A percentile compares a stretch with the other conserved stretches of the same genome.
phyloP scores from a whole-genome alignment of 192 early-diverging fungal genomes.

The Fimicolochytrium jonesii region DNA sequence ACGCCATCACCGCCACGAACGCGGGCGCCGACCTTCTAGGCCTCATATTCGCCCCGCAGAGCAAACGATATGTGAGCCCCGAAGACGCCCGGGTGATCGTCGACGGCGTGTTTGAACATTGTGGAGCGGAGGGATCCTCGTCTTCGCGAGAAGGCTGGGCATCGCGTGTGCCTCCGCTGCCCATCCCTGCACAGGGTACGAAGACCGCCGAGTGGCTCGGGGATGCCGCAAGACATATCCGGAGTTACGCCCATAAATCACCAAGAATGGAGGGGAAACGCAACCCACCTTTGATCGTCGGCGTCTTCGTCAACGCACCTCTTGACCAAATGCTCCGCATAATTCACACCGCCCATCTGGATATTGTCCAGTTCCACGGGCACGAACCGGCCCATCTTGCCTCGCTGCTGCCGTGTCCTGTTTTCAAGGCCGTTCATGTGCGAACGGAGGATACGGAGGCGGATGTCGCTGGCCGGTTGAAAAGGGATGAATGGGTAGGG shows the following conservation, averaged over 20 bases:
- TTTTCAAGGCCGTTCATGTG: slow-evolving; percentile 88
- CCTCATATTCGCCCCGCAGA: slow-evolving; percentile 84
- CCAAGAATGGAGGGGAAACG: neutral
- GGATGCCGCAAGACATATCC: too few relatives aligned
- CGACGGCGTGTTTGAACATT: slow-evolving; percentile 48
- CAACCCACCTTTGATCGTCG: slow-evolving; percentile 70
- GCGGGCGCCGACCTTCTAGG: slow-evolving; percentile 89
- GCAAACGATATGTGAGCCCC: slow-evolving; percentile 70
- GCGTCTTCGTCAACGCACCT: slow-evolving; percentile 88
- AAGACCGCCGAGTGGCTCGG: neutral
- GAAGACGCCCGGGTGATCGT: slow-evolving; percentile 69
- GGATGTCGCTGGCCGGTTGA: slow-evolving; percentile 2
- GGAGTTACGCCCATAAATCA: too few relatives aligned
- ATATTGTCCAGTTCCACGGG: slow-evolving; percentile 94
- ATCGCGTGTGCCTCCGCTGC: neutral
- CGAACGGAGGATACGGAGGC: slow-evolving; percentile 49
- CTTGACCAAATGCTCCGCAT: slow-evolving; percentile 70
- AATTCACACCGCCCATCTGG: slow-evolving; percentile 63
- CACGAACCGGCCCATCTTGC: slow-evolving; percentile 64
- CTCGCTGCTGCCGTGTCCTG: slow-evolving; percentile 69
- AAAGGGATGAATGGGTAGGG: slow-evolving; percentile 5
- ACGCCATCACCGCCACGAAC: slow-evolving; percentile 69
- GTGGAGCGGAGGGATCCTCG: neutral
- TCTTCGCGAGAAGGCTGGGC: too few relatives aligned
- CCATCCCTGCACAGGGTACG: neutral